Evolutionary conservation across 495 filamentous ascomycete species (phyloP), one percentile per base, ranked within the genome.

Genomic region (Haplographium delicatum): DNA sequence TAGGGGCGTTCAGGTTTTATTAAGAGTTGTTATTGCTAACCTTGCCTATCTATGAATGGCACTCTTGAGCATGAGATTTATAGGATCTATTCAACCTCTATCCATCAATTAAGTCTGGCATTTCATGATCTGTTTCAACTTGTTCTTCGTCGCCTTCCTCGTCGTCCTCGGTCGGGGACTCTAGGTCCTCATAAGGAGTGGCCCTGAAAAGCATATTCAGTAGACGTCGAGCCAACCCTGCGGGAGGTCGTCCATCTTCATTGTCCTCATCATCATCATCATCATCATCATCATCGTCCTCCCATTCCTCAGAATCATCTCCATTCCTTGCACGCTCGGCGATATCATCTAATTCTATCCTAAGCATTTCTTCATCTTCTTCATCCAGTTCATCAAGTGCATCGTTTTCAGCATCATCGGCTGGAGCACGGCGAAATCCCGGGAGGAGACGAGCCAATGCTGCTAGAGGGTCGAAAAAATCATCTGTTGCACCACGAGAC

Each of bases 401-500:
- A 23, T 50, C n/a, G 9, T 42, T 46, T 45, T 37, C 45, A 16
- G 41, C 10, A 15, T 49, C 30, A 20, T 50, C 51, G 27, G 47
- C 33, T 10, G 3, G n/a, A n/a, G 3, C 2, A 3, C 34, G 11
- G 2, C 19, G 16, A 8, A 47, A 24, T 33, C 37, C 44, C 4
- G 47, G 34, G 15, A 60, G 15, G 15, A 60, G 43, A 18, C 43
- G 35, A 6, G 37, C 41, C 5, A 59, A 11, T 5, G 53, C 53
- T 22, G 53, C 60, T 10, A 62, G 13, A 5, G 60, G 60, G 39
- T 62, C 25, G 35, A 44, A 42, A 27, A 57, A 47, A 27, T 35
- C 47, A 11, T 19, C 40, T 10, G 54, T 13, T 2, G 15, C 50
- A 22, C 27, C 25, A 15, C 30, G 35, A 13, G 35, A 16, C 15